A percentile compares a stretch with the other conserved stretches of the same genome.
Evolutionary conservation across 169 alveolate genomes (phyloP).

Genomic region (Cryptosporidium canis): DNA sequence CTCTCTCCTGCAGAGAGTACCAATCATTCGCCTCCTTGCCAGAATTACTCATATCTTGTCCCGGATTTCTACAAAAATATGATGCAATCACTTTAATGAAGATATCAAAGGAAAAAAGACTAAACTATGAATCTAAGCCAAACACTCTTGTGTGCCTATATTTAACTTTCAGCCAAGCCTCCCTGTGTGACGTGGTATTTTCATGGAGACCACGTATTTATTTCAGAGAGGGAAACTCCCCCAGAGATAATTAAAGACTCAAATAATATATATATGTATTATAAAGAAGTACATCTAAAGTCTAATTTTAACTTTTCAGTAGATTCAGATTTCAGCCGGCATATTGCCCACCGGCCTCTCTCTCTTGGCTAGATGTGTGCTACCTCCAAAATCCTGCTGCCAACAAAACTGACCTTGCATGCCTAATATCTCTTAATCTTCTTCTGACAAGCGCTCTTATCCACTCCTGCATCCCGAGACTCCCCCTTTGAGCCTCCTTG

Average conservation of each 20-base stretch:
- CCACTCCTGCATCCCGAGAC: background rate
- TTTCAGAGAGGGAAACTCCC: background rate
- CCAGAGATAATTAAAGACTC: background rate
- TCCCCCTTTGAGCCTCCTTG: background rate
- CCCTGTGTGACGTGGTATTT: background rate
- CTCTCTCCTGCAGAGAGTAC: conserved; percentile 60
- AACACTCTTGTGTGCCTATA: background rate
- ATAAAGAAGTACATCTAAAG: background rate
- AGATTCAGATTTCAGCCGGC: background rate
- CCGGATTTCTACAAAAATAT: too few species aligned
- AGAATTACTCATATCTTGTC: background rate
- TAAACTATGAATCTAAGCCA: background rate
- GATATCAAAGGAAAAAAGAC: background rate
- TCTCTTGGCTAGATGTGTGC: background rate
- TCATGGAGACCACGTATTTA: background rate
- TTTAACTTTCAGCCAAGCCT: background rate
- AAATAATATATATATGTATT: background rate
- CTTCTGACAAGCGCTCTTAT: background rate
- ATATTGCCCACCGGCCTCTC: background rate
- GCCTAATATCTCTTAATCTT: background rate
- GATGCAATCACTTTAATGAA: background rate
- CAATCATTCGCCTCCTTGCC: conserved; percentile 31
- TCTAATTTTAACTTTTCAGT: background rate
- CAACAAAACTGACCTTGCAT: background rate
- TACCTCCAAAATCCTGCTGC: background rate